phyloP scores from a whole-genome alignment of 2,329 filamentous ascomycete genomes.

The Cordyceps javanica region DNA sequence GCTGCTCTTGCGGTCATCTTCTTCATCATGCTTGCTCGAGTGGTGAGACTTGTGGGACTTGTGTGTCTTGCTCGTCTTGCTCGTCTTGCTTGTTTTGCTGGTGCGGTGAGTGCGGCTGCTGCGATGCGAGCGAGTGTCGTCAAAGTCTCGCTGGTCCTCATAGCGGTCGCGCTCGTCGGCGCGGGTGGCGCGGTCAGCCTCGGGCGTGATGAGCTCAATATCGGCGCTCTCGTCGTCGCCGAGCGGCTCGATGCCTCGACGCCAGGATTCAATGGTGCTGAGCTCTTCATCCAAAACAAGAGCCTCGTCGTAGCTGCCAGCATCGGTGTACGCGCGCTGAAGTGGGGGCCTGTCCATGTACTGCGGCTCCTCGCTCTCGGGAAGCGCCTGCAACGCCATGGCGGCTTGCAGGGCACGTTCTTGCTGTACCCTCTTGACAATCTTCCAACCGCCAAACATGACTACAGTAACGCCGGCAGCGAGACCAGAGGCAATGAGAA shows the following conservation, averaged over 20 bases:
- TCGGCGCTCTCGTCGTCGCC: conserved; percentile 44
- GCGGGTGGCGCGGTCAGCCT: conserved; percentile 42
- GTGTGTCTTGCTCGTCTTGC: conserved; percentile 24
- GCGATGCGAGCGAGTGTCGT: conserved; percentile 15
- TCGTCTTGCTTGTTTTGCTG: conserved; percentile 23
- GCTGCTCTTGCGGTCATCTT: conserved; percentile 20
- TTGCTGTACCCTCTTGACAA: conserved; percentile 75
- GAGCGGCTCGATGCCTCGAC: conserved; percentile 46
- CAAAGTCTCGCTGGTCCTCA: conserved; percentile 27
- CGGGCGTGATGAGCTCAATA: conserved; percentile 51
- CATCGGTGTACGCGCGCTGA: conserved; percentile 24
- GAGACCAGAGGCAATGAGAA: conserved; percentile 85
- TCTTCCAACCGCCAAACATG: conserved; percentile 94
- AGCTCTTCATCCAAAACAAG: conserved; percentile 53
- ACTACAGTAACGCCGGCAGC: conserved; percentile 91
- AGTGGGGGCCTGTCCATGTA: conserved; percentile 7
- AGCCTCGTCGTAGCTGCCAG: conserved; percentile 44
- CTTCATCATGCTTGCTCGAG: conserved; percentile 18
- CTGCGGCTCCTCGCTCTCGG: conserved; percentile 14
- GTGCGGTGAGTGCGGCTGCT: conserved; percentile 22
- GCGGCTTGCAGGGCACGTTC: conserved; percentile 26
- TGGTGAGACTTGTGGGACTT: conserved; percentile 23
- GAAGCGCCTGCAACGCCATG: conserved; percentile 20
- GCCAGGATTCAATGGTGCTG: conserved; percentile 53
- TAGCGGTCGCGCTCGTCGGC: conserved; percentile 24